Percentiles rank a stretch among this genome's conserved stretches.
These are phyloP conservation scores for Fusarium austroafricanum DNA, from an alignment of 2,329 filamentous ascomycete genomes.

Conservation along the genomic window DNA sequence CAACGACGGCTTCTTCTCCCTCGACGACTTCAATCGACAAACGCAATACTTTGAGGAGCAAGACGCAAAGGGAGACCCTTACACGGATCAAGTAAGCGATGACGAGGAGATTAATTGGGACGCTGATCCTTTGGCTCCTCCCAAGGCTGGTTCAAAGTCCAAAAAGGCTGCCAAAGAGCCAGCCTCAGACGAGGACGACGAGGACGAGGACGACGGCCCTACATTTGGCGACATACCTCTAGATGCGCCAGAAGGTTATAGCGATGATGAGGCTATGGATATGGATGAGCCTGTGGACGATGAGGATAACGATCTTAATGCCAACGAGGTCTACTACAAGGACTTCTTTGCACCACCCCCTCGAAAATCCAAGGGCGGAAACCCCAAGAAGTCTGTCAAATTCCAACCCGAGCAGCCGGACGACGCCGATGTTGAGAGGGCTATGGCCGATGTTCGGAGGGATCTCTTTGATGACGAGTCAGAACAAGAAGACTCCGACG, in stretches of 20 bases:
- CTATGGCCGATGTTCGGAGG: constrained; percentile 87
- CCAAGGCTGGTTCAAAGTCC: constrained; percentile 47
- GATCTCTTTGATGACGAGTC: constrained; percentile 88
- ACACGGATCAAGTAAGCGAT: constrained; percentile 79
- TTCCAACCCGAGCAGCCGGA: constrained; percentile 60
- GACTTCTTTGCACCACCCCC: constrained; percentile 94
- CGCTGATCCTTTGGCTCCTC: constrained; percentile 72
- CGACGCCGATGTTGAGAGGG: constrained; percentile 78
- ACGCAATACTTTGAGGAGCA: constrained; percentile 90
- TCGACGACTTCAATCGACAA: constrained; percentile 96
- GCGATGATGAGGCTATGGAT: constrained; percentile 71
- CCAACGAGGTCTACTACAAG: constrained; percentile 89
- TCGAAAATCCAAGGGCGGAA: constrained; percentile 71
- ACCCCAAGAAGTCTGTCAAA: constrained; percentile 55
- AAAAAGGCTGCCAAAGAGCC: constrained; percentile 48
- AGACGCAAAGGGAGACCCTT: constrained; percentile 80
- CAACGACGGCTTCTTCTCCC: constrained; percentile 98
- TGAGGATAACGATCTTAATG: constrained; percentile 74
- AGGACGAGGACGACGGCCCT: constrained; percentile 80
- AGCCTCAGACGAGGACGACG: constrained; percentile 53
- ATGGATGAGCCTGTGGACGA: constrained; percentile 63
- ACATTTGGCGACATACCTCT: constrained; percentile 86
- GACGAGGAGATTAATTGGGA: constrained; percentile 93
- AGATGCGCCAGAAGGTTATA: constrained; percentile 76
- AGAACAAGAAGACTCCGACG: constrained; percentile 73